Conservation (phyloP, 495 filamentous ascomycete species). For the Sabuloglossum arenarium region DNA sequence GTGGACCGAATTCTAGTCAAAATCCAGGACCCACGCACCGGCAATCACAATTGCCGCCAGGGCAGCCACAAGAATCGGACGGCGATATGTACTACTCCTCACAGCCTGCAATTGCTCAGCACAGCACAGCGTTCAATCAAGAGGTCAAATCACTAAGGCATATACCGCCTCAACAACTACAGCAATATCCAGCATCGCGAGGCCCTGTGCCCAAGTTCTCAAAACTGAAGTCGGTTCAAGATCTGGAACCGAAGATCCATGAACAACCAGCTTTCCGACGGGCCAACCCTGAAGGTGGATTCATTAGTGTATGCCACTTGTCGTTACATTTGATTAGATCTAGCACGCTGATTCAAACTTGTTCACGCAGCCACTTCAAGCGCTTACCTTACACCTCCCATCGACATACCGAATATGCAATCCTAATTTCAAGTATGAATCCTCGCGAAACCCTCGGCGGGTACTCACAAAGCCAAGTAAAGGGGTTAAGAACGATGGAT, state of each 20-base stretch:
- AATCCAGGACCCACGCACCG: background rate
- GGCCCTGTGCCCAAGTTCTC: slow-evolving; percentile 76
- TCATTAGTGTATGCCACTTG: slow-evolving; percentile 66
- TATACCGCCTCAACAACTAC: slow-evolving; percentile 19
- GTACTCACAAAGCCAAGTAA: slow-evolving; percentile 99
- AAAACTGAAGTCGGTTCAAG: slow-evolving; percentile 46
- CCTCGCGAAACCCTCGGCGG: slow-evolving; percentile 87
- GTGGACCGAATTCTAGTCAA: background rate
- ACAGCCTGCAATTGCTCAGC: slow-evolving; percentile 20
- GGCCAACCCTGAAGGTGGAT: slow-evolving; percentile 92
- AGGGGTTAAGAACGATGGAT: slow-evolving; percentile 95
- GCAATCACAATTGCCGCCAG: background rate
- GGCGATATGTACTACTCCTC: background rate
- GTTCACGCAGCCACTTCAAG: slow-evolving; percentile 63
- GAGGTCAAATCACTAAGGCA: slow-evolving; percentile 57
- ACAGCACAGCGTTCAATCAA: slow-evolving; percentile 48
- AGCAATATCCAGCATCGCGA: slow-evolving; percentile 27
- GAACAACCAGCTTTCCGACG: slow-evolving; percentile 74
- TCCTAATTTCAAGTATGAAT: slow-evolving; percentile 95
- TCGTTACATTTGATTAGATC: slow-evolving; percentile 1
- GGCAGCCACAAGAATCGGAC: background rate
- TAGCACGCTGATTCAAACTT: slow-evolving; percentile 4
- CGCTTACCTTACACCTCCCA: slow-evolving; percentile 80
- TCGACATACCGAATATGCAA: slow-evolving; percentile 98
- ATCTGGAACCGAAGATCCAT: slow-evolving; percentile 69